Conservation (phyloP, 768 basidiomycete species). For the Rubroboletus satanas region DNA sequence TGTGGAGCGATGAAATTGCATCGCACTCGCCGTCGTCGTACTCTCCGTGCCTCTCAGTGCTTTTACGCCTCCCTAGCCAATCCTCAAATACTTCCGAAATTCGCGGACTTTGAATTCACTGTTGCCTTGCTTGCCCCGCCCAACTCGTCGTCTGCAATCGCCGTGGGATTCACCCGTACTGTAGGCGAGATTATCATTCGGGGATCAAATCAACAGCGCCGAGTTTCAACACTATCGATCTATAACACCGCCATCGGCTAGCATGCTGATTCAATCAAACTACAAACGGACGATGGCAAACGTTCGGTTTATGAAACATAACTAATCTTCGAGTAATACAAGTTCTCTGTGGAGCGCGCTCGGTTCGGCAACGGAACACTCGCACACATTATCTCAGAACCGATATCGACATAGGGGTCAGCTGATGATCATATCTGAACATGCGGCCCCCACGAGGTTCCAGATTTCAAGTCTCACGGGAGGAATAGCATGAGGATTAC, state of each 20-base stretch:
- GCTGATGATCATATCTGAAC: conserved; percentile 20
- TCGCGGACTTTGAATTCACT: conserved; percentile 26
- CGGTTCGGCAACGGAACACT: background rate
- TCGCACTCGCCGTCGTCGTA: conserved; percentile 3
- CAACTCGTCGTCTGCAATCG: conserved; percentile 7
- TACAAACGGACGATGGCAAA: background rate
- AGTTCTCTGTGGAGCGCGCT: background rate
- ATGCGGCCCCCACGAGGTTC: conserved; percentile 26
- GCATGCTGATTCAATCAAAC: conserved; percentile 2
- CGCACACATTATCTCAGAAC: conserved; percentile 1
- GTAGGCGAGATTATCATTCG: conserved; percentile 13
- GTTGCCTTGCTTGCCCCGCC: background rate
- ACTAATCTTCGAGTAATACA: background rate
- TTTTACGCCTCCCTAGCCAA: conserved; percentile 17
- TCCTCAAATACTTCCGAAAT: conserved; percentile 21
- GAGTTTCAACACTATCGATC: background rate
- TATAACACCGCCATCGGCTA: conserved; percentile 17
- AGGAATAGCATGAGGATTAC: conserved; percentile 9
- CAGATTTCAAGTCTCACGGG: conserved; percentile 13
- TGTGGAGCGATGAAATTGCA: conserved; percentile 14
- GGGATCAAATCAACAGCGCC: conserved; percentile 7
- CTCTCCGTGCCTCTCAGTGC: conserved; percentile 1
- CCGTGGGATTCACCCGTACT: conserved; percentile 4
- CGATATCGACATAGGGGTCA: conserved; percentile 9
- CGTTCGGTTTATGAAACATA: background rate